A percentile compares a stretch with the other conserved stretches of the same genome.
These are phyloP conservation scores for Penicillium verhagenii DNA, from an alignment of 495 filamentous ascomycete species.

Conservation along the genomic window DNA sequence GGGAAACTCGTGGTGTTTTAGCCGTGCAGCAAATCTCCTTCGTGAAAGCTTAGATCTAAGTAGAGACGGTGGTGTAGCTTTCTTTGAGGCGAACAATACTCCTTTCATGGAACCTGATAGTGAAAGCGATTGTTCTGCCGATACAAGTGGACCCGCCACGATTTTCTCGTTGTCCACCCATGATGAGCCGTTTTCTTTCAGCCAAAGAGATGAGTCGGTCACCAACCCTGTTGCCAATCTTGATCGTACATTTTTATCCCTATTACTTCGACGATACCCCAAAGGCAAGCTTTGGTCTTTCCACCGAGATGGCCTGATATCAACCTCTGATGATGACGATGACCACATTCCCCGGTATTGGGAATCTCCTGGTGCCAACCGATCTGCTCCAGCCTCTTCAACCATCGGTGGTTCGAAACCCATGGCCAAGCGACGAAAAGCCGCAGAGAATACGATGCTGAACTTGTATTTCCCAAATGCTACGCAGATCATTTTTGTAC, in stretches of 20 bases:
- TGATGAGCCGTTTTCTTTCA: constrained; percentile 36
- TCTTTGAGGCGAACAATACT: constrained; percentile 45
- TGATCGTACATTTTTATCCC: constrained; percentile 44
- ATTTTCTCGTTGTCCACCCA: constrained; percentile 39
- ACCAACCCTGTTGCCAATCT: constrained; percentile 35
- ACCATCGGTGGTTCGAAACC: constrained; percentile 40
- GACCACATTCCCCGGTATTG: constrained; percentile 29
- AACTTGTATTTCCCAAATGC: constrained; percentile 48
- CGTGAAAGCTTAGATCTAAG: constrained; percentile 55
- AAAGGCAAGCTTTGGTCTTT: constrained; percentile 66
- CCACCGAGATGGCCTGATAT: constrained; percentile 49
- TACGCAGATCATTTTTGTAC: constrained; percentile 49
- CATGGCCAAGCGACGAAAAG: constrained; percentile 33
- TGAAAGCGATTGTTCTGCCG: constrained; percentile 32
- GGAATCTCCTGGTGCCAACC: constrained; percentile 7
- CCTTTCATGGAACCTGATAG: constrained; percentile 30
- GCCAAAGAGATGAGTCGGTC: constrained; percentile 31
- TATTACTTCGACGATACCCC: constrained; percentile 57
- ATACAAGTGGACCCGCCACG: constrained; percentile 31
- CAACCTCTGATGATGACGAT: constrained; percentile 43
- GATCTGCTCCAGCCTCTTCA: constrained; percentile 7
- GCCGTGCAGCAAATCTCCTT: constrained; percentile 56
- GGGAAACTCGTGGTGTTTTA: constrained; percentile 47
- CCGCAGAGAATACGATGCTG: constrained; percentile 41
- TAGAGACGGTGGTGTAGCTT: constrained; percentile 52